These are phyloP conservation scores for Plicaturopsis crispa DNA, from an alignment of 768 basidiomycete species.

Conservation along the genomic window DNA sequence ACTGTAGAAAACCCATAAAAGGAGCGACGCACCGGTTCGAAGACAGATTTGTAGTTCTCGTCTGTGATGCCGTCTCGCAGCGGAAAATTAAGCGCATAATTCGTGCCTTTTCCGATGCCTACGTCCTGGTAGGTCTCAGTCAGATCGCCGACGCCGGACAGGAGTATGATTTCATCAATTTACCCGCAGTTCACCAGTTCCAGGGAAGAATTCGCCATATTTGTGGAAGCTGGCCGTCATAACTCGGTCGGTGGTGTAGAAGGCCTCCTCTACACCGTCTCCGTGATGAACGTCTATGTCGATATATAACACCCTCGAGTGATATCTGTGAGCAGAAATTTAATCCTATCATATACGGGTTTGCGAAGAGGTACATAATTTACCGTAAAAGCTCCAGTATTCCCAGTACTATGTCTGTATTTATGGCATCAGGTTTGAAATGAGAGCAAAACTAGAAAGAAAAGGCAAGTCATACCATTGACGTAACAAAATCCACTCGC, in stretches of 20 bases:
- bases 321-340: conserved; percentile 56
- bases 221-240: conserved; percentile 99
- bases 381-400: conserved; percentile 90
- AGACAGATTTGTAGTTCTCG: conserved; percentile 90
- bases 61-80: conserved; percentile 92
- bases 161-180: too few species aligned
- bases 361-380: too few species aligned
- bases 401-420: conserved; percentile 91
- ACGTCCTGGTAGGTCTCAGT: conserved; percentile 75
- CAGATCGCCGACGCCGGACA: too few species aligned
- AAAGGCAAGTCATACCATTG: conserved; percentile 54
- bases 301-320: conserved; percentile 91
- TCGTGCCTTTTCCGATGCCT: conserved; percentile 89
- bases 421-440: neutral
- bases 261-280: conserved; percentile 98
- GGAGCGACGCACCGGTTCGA: conserved; percentile 71
- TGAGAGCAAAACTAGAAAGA: neutral
- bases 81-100: conserved; percentile 93
- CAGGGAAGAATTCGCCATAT: conserved; percentile 98
- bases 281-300: conserved; percentile 99
- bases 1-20: neutral
- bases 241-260: conserved; percentile 97
- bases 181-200: conserved; percentile 93
- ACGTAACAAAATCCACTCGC: conserved; percentile 99
- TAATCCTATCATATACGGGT: too few species aligned